A percentile compares a stretch with the other conserved stretches of the same genome.
Conservation (phyloP, 1,139 yeast species). For the Yamadazyma epiphylla region DNA sequence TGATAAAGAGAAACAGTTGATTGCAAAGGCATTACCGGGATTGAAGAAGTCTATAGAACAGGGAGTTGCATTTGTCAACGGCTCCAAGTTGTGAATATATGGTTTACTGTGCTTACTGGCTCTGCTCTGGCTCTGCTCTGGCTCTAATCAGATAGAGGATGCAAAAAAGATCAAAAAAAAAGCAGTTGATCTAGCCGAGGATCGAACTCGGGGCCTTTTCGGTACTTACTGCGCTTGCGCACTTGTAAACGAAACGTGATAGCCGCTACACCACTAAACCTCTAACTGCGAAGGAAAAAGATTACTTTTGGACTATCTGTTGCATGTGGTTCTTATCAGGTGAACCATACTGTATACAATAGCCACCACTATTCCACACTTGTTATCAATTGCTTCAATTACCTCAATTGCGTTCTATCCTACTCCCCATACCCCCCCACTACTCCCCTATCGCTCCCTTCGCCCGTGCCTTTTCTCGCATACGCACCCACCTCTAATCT, state of each 20-base stretch:
- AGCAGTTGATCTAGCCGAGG: constrained; percentile 28
- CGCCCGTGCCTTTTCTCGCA: too few species aligned
- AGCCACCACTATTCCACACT: too few species aligned
- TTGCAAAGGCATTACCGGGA: constrained; percentile 51
- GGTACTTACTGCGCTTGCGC: constrained; percentile 22
- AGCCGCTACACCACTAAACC: constrained; percentile 33
- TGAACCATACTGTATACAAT: too few species aligned
- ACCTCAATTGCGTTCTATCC: too few species aligned
- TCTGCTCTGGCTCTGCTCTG: not conserved
- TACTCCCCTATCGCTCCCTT: too few species aligned
- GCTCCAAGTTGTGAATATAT: constrained; percentile 32
- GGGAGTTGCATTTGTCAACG: constrained; percentile 56
- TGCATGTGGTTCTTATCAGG: too few species aligned
- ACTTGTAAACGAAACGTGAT: constrained; percentile 31
- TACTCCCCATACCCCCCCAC: too few species aligned
- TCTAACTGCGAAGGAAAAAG: constrained; percentile 5
- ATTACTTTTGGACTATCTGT: too few species aligned
- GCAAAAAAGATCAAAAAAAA: constrained; percentile 8
- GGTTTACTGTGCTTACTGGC: not conserved
- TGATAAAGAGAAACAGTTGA: constrained; percentile 41
- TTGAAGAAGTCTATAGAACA: constrained; percentile 54
- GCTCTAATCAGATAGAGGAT: not conserved
- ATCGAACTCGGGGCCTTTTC: constrained; percentile 34
- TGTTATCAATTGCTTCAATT: too few species aligned
- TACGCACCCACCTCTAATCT: too few species aligned